Percentiles rank a stretch among this genome's conserved stretches.
These are phyloP conservation scores for Jacaranda copaia DNA, from an alignment of 257 asterid species.

Conservation along the genomic window DNA sequence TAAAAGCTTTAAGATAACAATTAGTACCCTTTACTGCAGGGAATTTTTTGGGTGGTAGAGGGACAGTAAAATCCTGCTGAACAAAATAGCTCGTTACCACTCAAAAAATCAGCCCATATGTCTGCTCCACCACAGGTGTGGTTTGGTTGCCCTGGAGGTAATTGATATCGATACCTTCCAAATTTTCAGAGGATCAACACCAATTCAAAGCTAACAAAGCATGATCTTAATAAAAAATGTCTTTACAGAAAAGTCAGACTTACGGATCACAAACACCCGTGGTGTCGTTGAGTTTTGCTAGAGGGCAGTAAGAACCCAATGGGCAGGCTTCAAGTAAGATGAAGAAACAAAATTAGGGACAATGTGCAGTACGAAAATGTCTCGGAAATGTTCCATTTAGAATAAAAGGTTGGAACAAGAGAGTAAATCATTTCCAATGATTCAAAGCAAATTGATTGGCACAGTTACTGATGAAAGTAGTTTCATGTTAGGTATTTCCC, in stretches of 20 bases:
- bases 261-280: slow-evolving; percentile 97
- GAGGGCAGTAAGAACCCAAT: slow-evolving; percentile 90
- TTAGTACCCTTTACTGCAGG: slow-evolving; percentile 85
- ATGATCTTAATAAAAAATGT: neutral
- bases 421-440: no score
- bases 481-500: no score
- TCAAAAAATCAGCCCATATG: slow-evolving; percentile 80
- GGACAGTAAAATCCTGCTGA: slow-evolving; percentile 94
- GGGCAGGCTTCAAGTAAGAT: slow-evolving; percentile 82
- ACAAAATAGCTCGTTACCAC: slow-evolving; percentile 77
- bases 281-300: slow-evolving; percentile 65
- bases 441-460: neutral
- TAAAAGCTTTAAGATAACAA: slow-evolving; percentile 40
- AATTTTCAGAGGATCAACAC: slow-evolving; percentile 23
- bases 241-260: slow-evolving; percentile 46
- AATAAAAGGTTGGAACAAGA: no score
- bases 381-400: no score
- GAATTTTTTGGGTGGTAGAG: slow-evolving; percentile 60
- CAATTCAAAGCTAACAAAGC: slow-evolving; percentile 20
- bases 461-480: neutral
- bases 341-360: slow-evolving; percentile 34
- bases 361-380: neutral
- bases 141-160: slow-evolving; percentile 84
- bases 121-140: slow-evolving; percentile 96
- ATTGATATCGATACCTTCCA: slow-evolving; percentile 84